Evolutionary conservation across 2,329 filamentous ascomycete genomes (phyloP), one percentile per base, ranked within the genome.

Genomic region (Phymatotrichopsis omnivora): DNA sequence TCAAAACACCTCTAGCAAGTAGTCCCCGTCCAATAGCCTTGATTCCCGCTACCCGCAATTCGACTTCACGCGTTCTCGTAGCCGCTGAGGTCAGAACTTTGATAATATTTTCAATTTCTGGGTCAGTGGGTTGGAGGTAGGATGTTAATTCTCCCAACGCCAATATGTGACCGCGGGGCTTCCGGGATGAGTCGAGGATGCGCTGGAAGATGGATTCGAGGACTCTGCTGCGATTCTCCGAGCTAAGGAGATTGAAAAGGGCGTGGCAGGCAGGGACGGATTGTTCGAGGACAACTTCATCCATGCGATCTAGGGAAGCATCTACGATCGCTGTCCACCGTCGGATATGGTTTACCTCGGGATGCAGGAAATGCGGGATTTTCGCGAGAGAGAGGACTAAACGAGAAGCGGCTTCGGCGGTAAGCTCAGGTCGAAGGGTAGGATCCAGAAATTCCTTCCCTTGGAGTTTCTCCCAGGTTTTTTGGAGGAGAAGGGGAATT

Each of bases 351-450:
- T 11, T 25, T 24, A 42, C 39, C n/a, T 14, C 14, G 7, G 25
- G 23, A 27, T 11, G n/a, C 14, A 25, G 17, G 5, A 22, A 14
- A 34, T 12, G 22, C 16, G 49, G 46, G 16, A 41, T 44, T n/a
- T 33, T 35, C 5, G 28, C 37, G 25, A 47, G 44, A 4, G 76
- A 70, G 5, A 73, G 66, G 8, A 80, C 65, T 1, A 84, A 66
- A n/a, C 66, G 67, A 54, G 75, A 72, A 11, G 70, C 68, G 0
- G 76, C 74, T 56, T 81, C 76, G 20, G 75, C 74, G 3, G 82
- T 68, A 17, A 82, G 67, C 46, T 83, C 80, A 0, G 75, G 76
- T 19, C 74, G 73, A 14, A 80, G 68, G 52, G 63, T 59, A 24
- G 62, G 60, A 11, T 64, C 66, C 7, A 59, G 62, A 45, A 68